Percentiles rank a stretch among this genome's conserved stretches.
These are phyloP conservation scores for Mallotus repandus DNA, from an alignment of 441 rosid species.

Conservation along the genomic window DNA sequence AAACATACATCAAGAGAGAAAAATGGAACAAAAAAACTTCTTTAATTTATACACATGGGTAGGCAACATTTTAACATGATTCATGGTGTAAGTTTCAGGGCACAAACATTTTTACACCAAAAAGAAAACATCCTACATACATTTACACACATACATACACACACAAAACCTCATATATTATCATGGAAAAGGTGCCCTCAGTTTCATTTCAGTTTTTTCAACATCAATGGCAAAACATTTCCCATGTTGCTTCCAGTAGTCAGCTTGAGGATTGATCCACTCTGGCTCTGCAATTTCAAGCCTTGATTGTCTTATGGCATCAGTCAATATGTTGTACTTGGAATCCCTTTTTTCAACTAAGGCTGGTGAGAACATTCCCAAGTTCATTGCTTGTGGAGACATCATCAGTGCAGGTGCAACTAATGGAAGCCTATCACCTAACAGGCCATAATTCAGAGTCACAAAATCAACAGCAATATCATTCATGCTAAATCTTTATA, in stretches of 20 bases:
- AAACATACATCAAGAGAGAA: no score
- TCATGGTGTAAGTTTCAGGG: no score
- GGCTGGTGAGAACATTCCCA: conserved; percentile 47
- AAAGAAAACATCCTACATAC: background rate
- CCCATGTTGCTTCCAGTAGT: conserved; percentile 77
- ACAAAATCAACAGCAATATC: background rate
- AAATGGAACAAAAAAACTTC: no score
- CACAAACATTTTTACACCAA: no score
- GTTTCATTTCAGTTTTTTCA: conserved; percentile 44
- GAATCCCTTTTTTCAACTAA: conserved; percentile 51
- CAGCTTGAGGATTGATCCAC: conserved; percentile 69
- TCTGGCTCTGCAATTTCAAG: conserved; percentile 60
- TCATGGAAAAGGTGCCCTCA: conserved; percentile 46
- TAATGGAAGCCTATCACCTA: conserved; percentile 67
- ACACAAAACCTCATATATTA: background rate
- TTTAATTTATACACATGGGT: no score
- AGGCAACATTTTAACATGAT: no score
- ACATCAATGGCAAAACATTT: conserved; percentile 58
- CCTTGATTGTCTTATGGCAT: conserved; percentile 43
- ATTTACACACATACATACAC: no score
- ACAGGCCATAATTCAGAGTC: background rate
- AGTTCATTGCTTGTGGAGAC: conserved; percentile 68
- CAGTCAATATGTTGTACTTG: conserved; percentile 51
- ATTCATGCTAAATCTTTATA: background rate
- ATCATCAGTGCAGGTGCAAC: conserved; percentile 73